Percentiles rank a stretch among this genome's conserved stretches.
phyloP scores from a whole-genome alignment of 176 grass and related monocot species.

The Carex littledalei region DNA sequence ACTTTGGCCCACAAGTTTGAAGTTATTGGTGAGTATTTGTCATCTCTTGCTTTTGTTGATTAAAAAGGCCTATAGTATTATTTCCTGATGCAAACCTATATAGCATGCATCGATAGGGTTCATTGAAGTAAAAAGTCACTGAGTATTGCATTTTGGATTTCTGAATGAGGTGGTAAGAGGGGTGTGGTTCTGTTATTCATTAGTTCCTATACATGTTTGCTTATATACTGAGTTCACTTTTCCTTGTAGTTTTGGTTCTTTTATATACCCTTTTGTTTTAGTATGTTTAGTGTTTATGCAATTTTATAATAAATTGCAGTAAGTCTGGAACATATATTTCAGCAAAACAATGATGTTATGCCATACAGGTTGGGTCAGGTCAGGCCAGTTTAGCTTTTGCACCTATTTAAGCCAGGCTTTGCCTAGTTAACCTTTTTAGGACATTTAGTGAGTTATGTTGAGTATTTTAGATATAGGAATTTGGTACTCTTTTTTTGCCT shows the following conservation, averaged over 20 bases:
- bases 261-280: neutral
- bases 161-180: neutral
- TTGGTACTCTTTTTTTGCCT: too few relatives aligned
- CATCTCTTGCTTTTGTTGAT: neutral
- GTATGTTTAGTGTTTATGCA: neutral
- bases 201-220: neutral
- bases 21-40: conserved; percentile 49
- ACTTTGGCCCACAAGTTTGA: conserved; percentile 81
- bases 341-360: neutral
- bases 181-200: neutral
- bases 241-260: neutral
- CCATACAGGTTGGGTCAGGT: neutral
- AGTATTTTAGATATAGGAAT: too few relatives aligned
- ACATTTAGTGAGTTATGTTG: neutral
- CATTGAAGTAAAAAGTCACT: neutral
- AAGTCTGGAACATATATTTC: neutral
- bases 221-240: neutral
- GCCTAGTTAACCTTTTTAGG: neutral
- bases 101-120: neutral
- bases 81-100: neutral
- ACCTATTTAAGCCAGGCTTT: neutral
- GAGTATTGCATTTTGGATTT: neutral
- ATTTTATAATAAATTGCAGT: neutral
- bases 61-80: too few relatives aligned
- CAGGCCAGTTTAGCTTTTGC: neutral